Base-by-base conservation (phyloP, 805 yeast genomes). In the Cyberlindnera sargentensis region DNA sequence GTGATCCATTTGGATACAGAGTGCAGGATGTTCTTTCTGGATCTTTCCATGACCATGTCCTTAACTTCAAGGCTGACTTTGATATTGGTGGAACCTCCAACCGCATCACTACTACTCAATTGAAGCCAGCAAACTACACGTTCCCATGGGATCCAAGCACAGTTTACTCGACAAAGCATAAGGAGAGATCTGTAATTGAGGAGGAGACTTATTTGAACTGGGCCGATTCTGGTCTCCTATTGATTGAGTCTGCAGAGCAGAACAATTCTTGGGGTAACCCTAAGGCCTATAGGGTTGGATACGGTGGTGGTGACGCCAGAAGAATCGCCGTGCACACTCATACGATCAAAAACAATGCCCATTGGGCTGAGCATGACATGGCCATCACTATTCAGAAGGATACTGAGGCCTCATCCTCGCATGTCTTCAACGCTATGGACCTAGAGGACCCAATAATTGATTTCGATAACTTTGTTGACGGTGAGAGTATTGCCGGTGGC, bases 1-100 rank as follows among this genome's bases (percentile, higher is more conserved):
- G 47, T 24, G 43, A 30, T 23, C 47, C 47, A 31, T 58, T 50
- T 37, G 62, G 62, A 26, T 47, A 52, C 43, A 47, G 34, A 37
- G 42, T 58, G 36, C 50, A 49, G 39, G 50, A 58, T 38, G 49
- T 51, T 4, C 34, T 58, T n/a, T 48, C 59, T 5, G 62, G 61
- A 32, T 58, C 62, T 23, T 57, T 58, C 58, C 62, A 57, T 31
- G 62, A 57, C 34, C 62, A 57, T 33, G 60, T 53, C 8, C 20
- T 57, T 10, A 57, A 52, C 46, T 53, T 41, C 49, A 58, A 58
- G 46, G 60, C 55, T 28, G 62, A 58, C 41, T 45, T 58, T 10
- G 62, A 58, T 38, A 52, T 58, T 45, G 62, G 46, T 39, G 62
- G 62, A n/a, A 42, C 48, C 11, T 40, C 47, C 29, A 58, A 58